Evolutionary conservation across 805 yeast species (phyloP).

Genomic region (Yamadazyma ubonensis): DNA sequence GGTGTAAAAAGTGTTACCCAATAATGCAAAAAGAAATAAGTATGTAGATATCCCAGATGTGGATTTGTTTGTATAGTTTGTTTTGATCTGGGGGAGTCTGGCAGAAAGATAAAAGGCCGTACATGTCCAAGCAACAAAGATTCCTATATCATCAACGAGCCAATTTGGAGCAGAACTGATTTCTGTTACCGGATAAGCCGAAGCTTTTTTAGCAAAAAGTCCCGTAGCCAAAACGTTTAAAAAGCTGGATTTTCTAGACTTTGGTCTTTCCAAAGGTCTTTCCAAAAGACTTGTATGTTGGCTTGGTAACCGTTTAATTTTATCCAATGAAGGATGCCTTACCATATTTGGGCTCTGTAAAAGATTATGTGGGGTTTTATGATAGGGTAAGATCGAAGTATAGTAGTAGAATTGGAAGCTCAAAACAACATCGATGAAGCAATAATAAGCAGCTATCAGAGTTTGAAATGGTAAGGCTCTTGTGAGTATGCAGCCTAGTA

Average conservation of each 20-base stretch:
- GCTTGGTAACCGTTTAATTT: slow-evolving; percentile 25
- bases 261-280: background rate
- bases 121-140: slow-evolving; percentile 32
- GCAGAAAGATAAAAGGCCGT: slow-evolving; percentile 31
- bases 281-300: slow-evolving; percentile 2
- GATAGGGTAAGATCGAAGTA: slow-evolving; percentile 40
- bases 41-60: slow-evolving; percentile 36
- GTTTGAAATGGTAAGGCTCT: slow-evolving; percentile 80
- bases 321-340: slow-evolving; percentile 13
- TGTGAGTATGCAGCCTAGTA: slow-evolving; percentile 73
- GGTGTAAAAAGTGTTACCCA: slow-evolving; percentile 36
- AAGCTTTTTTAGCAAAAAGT: slow-evolving; percentile 10
- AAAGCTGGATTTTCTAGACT: slow-evolving; percentile 1
- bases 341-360: slow-evolving; percentile 39
- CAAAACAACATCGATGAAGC: slow-evolving; percentile 67
- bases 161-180: background rate
- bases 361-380: slow-evolving; percentile 40
- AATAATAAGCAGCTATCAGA: slow-evolving; percentile 67
- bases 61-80: slow-evolving; percentile 28
- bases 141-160: slow-evolving; percentile 21
- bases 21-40: slow-evolving; percentile 35
- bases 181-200: slow-evolving; percentile 10
- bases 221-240: slow-evolving; percentile 9
- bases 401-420: slow-evolving; percentile 74
- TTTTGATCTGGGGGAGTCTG: slow-evolving; percentile 35